A percentile compares a stretch with the other conserved stretches of the same genome.
These are phyloP conservation scores for Sanghuangporus weigelae DNA, from an alignment of 1,284 basidiomycete genomes.

Conservation along the genomic window DNA sequence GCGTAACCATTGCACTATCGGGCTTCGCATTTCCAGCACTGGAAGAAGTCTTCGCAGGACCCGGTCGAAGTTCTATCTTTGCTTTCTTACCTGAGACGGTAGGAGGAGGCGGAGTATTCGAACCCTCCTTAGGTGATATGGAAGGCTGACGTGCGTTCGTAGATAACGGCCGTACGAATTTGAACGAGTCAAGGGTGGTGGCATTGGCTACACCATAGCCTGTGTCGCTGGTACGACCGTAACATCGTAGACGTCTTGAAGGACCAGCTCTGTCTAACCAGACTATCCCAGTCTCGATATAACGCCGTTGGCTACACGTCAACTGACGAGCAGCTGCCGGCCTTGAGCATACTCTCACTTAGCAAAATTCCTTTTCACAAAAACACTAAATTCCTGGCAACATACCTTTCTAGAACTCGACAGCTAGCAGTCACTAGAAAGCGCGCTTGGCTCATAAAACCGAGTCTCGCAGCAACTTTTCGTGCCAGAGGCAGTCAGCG, in stretches of 20 bases:
- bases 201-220: not conserved
- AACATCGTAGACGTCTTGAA: not conserved
- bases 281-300: not conserved
- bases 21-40: constrained; percentile 20
- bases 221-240: not conserved
- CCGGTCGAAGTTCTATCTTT: constrained; percentile 60
- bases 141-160: constrained; percentile 5
- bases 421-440: constrained; percentile 6
- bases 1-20: constrained; percentile 12
- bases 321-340: constrained; percentile 2
- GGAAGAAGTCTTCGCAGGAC: constrained; percentile 49
- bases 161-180: not conserved
- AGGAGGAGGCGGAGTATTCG: constrained; percentile 1
- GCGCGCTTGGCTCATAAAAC: constrained; percentile 9
- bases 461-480: not conserved
- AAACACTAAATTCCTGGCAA: not conserved
- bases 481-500: not conserved
- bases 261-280: not conserved
- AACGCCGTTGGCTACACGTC: not conserved
- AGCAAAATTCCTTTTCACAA: not conserved
- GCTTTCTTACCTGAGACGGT: not conserved
- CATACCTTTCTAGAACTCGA: constrained; percentile 12
- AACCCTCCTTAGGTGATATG: not conserved
- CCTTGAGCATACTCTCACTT: not conserved
- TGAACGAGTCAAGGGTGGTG: not conserved